Evolutionary conservation across 768 basidiomycete species (phyloP), one percentile per base, ranked within the genome.

Genomic region (Exidia glandulosa): DNA sequence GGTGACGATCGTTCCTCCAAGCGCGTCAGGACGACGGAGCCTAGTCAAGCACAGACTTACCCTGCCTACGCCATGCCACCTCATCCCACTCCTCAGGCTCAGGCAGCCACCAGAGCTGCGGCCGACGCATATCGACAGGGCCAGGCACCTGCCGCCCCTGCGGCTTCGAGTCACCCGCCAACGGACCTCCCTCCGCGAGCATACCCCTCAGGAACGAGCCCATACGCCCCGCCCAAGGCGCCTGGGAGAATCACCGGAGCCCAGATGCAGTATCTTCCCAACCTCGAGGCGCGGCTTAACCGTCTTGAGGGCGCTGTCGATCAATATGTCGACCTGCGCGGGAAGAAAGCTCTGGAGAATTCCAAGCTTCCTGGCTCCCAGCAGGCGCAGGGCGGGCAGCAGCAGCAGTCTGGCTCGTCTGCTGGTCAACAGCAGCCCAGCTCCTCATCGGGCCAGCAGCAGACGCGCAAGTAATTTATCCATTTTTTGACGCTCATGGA

Each of bases 111-210:
- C 19, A 48, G 48, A 54, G 47, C 29, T 6, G 29, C 59, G 31
- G 47, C 45, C 16, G 45, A 54, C 7, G 41, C 41, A 12, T 45
- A 45, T 3, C 7, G 41, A 1, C 41, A 19, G 9, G 19, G 41
- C 16, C 19, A 45, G 2, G 41, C 41, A 10, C 19, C 41, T 25
- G 41, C 12, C 6, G 50, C 50, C 30, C 50, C 25, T 14, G 50
- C 50, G 50, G 29, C 50, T 25, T 23, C 27, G 50, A 54, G 50
- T 52, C 62, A 63, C 37, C 59, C 59, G 16, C 62, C 62, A 30
- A 63, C 62, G 14, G 62, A 63, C 30, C 62, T 63, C 14, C 62
- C 62, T 25, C 62, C 62, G 10, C 62, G 62, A 54, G 56, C 60
- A 13, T 63, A 60, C 55, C 27, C 59, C n/a, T 60, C 60, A 30